phyloP scores from a whole-genome alignment of 1,284 basidiomycete species.

The Ganoderma leucocontextum region DNA sequence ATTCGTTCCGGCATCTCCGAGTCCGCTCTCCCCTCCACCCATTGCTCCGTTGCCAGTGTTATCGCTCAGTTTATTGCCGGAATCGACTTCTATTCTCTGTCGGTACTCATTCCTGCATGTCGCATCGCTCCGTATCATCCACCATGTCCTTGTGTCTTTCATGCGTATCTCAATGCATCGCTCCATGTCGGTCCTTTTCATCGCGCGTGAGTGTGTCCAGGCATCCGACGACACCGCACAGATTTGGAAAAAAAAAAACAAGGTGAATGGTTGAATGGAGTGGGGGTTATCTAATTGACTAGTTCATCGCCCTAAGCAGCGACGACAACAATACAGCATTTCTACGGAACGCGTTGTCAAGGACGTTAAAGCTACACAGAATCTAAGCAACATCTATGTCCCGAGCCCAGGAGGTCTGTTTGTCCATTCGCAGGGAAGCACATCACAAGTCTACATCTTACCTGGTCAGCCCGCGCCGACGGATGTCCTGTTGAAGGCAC shows the following conservation, averaged over 20 bases:
- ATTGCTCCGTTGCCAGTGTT: conserved; percentile 1
- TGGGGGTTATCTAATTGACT: not conserved
- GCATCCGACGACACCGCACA: not conserved
- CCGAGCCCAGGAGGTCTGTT: not conserved
- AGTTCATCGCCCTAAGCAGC: no score
- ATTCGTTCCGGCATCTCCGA: not conserved
- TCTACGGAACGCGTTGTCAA: not conserved
- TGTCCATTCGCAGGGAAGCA: not conserved
- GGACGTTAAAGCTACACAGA: not conserved
- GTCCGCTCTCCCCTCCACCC: not conserved
- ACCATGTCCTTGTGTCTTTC: conserved; percentile 15
- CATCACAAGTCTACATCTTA: not conserved
- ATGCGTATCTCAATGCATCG: conserved; percentile 27
- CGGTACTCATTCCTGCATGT: conserved; percentile 9
- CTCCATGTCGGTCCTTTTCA: not conserved
- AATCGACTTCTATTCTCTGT: conserved; percentile 6
- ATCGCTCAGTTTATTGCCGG: conserved; percentile 6
- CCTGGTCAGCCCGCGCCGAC: not conserved
- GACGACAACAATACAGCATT: conserved; percentile 1
- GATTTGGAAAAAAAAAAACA: no score
- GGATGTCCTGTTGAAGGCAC: not conserved
- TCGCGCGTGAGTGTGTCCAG: not conserved
- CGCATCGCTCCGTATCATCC: conserved; percentile 15
- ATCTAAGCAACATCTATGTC: not conserved
- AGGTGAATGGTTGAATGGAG: not conserved